Evolutionary conservation across 345 rosid species (phyloP), one percentile per base, ranked within the genome.

Genomic region (Combretum micranthum): DNA sequence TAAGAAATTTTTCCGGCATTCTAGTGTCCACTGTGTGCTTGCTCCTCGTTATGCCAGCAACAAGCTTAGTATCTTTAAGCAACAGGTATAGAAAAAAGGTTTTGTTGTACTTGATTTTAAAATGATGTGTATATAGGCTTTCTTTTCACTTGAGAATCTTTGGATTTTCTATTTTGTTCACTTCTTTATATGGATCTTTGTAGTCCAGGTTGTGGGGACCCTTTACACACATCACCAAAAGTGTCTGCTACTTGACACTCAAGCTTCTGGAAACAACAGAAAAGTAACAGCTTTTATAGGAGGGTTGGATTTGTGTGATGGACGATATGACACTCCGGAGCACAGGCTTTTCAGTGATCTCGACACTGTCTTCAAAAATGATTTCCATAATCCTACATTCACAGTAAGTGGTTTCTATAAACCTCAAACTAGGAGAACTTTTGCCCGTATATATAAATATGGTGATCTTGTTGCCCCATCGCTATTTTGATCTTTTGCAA

Each of bases 141-240:
- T 32, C 39, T 32, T 32, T 32, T 32, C 39, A 32, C 9, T 32
- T 11, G 9, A 0, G 1, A 7, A 7, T 4, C 39, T 32, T 7
- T 32, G 65, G 56, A 54, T 62, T 65, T 66, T 21, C 37, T 22
- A 5, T 61, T 19, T 20, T 57, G 17, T 49, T 42, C 57, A 54
- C 52, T 69, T 42, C 37, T 51, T 50, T 64, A 52, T 20, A 52
- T 54, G 65, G 17, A 54, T 72, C 61, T 50, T 57, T 72, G 70
- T 75, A 72, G 83, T 82, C 69, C 80, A 85, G 88, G 88, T 85
- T 44, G 92, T 85, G 52, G 88, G 92, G 64, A 82, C 92, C 54
- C 74, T 85, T 15, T 85, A 80, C 62, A 80, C 84, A 8, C 93
- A 85, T 68, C 93, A 85, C 64, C 93, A 82, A 65, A 85, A 85